These are phyloP conservation scores for Fusarium poae DNA, from an alignment of 2,329 filamentous ascomycete genomes.

Conservation along the genomic window DNA sequence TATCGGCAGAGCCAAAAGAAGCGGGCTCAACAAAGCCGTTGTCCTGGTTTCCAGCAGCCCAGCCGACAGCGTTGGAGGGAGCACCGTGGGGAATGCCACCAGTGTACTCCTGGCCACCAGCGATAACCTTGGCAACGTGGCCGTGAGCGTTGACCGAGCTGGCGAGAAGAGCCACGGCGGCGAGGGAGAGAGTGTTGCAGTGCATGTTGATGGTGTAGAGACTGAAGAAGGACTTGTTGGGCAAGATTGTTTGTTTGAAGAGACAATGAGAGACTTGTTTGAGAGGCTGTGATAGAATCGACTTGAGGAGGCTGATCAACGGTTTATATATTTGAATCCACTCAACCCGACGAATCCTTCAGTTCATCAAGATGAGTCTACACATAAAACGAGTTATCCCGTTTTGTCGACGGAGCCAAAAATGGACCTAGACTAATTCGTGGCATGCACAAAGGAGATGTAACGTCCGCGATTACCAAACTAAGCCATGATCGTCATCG, in stretches of 20 bases:
- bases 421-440: conserved; percentile 28
- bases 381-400: conserved; percentile 14
- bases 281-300: conserved; percentile 5
- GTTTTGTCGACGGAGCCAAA: conserved; percentile 36
- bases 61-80: conserved; percentile 53
- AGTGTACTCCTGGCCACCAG: conserved; percentile 50
- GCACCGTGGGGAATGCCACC: conserved; percentile 49
- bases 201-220: conserved; percentile 22
- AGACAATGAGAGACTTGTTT: conserved; percentile 18
- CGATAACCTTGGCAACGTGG: conserved; percentile 46
- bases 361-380: conserved; percentile 4
- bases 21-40: conserved; percentile 63
- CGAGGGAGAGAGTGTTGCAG: conserved; percentile 24
- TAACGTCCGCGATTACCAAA: conserved; percentile 30
- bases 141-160: conserved; percentile 50
- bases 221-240: conserved; percentile 1
- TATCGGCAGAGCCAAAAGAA: conserved; percentile 56
- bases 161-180: conserved; percentile 44
- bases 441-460: conserved; percentile 29
- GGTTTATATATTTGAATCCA: conserved; percentile 24
- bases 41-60: conserved; percentile 54
- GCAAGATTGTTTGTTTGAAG: conserved; percentile 7
- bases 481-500: conserved; percentile 16
- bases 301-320: background rate
- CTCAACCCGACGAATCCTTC: background rate